Evolutionary conservation across 2,329 filamentous ascomycete genomes (phyloP).

Genomic region (Trichoderma breve): DNA sequence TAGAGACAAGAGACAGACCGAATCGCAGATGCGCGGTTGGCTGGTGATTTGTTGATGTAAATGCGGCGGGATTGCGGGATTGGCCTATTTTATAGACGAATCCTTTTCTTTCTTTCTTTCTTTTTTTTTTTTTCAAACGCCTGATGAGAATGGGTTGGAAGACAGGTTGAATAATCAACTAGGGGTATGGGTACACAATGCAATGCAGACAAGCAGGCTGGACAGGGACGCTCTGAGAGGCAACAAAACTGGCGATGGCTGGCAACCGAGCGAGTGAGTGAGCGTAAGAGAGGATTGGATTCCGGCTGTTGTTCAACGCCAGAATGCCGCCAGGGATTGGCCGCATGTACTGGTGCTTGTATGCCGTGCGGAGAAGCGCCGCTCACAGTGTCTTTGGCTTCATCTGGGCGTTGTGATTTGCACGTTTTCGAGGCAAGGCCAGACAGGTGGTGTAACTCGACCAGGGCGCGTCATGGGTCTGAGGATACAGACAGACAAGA

Average conservation of each 20-base stretch:
- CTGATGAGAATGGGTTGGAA: neutral
- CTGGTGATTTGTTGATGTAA: neutral
- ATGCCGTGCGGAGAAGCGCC: constrained; percentile 8
- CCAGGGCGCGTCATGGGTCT: neutral
- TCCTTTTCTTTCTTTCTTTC: neutral
- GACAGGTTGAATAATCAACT: neutral
- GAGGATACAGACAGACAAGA: neutral
- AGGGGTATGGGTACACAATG: neutral
- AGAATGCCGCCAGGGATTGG: constrained; percentile 5
- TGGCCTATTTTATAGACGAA: neutral
- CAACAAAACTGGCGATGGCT: neutral
- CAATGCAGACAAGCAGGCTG: neutral
- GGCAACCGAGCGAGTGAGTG: neutral
- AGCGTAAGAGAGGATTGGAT: neutral
- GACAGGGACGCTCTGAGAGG: neutral
- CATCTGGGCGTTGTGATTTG: neutral
- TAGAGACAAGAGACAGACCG: neutral
- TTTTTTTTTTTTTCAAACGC: neutral
- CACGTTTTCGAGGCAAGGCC: neutral
- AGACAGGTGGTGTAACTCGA: neutral
- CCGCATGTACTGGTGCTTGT: neutral
- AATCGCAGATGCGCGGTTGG: neutral
- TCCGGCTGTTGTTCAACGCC: constrained; percentile 4
- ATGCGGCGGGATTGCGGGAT: neutral
- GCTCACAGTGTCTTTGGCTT: neutral